Conservation (phyloP, 1,139 yeast species). For the Schwanniomyces etchellsii region DNA sequence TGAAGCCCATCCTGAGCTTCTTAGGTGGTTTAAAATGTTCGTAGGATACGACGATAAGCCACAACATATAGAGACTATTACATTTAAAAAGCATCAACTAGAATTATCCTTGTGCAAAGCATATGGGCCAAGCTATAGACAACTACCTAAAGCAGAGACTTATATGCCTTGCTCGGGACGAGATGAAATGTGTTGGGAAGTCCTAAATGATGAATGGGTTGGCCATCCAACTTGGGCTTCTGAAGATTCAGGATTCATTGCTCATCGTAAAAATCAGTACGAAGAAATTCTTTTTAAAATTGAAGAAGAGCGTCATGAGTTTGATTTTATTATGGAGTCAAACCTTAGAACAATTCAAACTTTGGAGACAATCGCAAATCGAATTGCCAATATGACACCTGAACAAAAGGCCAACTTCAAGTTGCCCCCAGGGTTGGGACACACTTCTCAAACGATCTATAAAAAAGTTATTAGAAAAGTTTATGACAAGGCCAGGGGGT, state of each 20-base stretch:
- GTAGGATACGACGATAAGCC: constrained; percentile 82
- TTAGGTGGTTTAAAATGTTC: constrained; percentile 87
- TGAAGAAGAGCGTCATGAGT: constrained; percentile 96
- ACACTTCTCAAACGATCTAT: constrained; percentile 83
- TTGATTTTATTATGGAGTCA: constrained; percentile 92
- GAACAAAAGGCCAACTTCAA: constrained; percentile 85
- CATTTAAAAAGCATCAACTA: constrained; percentile 82
- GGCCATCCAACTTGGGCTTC: constrained; percentile 99
- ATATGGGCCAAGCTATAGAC: constrained; percentile 89
- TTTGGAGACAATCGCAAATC: constrained; percentile 88
- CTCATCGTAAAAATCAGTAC: constrained; percentile 95
- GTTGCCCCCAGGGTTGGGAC: constrained; percentile 90
- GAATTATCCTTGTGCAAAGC: constrained; percentile 85
- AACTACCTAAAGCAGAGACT: constrained; percentile 89
- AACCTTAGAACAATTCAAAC: constrained; percentile 93
- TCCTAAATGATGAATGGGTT: constrained; percentile 97
- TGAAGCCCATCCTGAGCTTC: constrained; percentile 63
- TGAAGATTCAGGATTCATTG: constrained; percentile 96
- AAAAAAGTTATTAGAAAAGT: constrained; percentile 89
- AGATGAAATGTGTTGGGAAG: constrained; percentile 99
- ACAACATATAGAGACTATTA: constrained; percentile 77
- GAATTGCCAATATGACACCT: constrained; percentile 87
- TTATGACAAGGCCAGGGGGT: constrained; percentile 91
- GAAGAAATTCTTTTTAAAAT: constrained; percentile 93
- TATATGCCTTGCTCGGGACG: constrained; percentile 98